These are phyloP conservation scores for Erodium moschatum DNA, from an alignment of 441 rosid species.

Conservation along the genomic window DNA sequence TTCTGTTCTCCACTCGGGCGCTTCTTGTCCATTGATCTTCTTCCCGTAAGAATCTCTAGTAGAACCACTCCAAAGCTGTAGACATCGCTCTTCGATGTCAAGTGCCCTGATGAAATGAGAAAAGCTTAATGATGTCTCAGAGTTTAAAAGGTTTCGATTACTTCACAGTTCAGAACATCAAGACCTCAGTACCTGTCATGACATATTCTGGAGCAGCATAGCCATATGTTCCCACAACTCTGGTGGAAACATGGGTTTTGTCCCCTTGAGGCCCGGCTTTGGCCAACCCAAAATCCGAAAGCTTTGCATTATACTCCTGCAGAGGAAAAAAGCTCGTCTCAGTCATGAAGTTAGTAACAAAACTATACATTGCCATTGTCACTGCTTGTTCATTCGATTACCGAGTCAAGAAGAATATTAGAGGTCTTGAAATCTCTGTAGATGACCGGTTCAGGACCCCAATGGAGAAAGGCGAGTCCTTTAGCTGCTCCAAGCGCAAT, in stretches of 20 bases:
- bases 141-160: background rate
- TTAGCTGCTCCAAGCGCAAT: too few relatives aligned
- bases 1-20: conserved; percentile 46
- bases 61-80: conserved; percentile 45
- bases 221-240: conserved; percentile 50
- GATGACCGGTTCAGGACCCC: conserved; percentile 43
- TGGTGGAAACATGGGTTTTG: conserved; percentile 45
- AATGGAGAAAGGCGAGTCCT: conserved; percentile 48
- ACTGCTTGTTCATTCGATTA: conserved; percentile 12
- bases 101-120: conserved; percentile 28
- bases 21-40: conserved; percentile 54
- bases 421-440: conserved; percentile 51
- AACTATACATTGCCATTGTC: background rate
- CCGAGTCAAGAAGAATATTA: conserved; percentile 44
- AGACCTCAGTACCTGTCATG: conserved; percentile 33
- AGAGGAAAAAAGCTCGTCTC: background rate
- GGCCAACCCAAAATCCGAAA: conserved; percentile 48
- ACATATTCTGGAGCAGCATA: conserved; percentile 51
- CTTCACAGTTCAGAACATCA: too few relatives aligned
- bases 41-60: conserved; percentile 43
- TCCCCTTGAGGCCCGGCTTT: conserved; percentile 50
- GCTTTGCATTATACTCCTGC: conserved; percentile 45
- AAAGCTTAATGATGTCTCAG: background rate
- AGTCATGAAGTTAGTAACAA: background rate
- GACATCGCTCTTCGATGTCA: conserved; percentile 47